Conservation (phyloP, 1,284 basidiomycete species). For the Uromyces viciae-fabae region DNA sequence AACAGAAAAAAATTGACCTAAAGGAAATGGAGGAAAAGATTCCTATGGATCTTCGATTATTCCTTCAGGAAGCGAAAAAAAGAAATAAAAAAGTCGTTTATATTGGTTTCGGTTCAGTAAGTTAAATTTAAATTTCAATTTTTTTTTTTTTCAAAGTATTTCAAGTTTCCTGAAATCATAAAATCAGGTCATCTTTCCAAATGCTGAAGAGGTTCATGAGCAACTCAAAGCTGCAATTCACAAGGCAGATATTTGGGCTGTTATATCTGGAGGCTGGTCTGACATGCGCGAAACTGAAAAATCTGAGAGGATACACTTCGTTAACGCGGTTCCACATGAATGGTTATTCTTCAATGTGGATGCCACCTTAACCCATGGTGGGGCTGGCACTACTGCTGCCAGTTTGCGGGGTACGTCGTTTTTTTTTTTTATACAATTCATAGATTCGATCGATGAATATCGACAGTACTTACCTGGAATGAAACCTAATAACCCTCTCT, state of each 20-base stretch:
- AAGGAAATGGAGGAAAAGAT: conserved; percentile 46
- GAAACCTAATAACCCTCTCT: neutral
- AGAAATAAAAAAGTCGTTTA: conserved; percentile 52
- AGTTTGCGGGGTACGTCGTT: conserved; percentile 46
- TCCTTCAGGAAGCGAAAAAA: conserved; percentile 48
- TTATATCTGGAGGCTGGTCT: conserved; percentile 47
- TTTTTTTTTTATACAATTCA: neutral
- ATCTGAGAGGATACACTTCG: conserved; percentile 47
- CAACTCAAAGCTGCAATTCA: conserved; percentile 47
- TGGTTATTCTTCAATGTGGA: conserved; percentile 52
- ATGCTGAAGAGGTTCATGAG: conserved; percentile 47
- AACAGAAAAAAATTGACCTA: conserved; percentile 42
- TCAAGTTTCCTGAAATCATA: neutral
- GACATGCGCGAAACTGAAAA: neutral
- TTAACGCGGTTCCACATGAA: conserved; percentile 52
- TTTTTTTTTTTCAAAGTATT: neutral
- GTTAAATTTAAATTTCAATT: neutral
- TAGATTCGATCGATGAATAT: neutral
- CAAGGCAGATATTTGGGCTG: conserved; percentile 50
- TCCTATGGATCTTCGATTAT: conserved; percentile 49
- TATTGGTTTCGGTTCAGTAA: conserved; percentile 52
- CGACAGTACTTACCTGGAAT: neutral
- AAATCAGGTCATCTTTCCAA: conserved; percentile 47
- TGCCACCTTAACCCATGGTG: conserved; percentile 52
- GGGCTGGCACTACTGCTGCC: conserved; percentile 52